These are phyloP conservation scores for Phytopythium litorale DNA, from an alignment of 352 stramenopile species.

Conservation along the genomic window DNA sequence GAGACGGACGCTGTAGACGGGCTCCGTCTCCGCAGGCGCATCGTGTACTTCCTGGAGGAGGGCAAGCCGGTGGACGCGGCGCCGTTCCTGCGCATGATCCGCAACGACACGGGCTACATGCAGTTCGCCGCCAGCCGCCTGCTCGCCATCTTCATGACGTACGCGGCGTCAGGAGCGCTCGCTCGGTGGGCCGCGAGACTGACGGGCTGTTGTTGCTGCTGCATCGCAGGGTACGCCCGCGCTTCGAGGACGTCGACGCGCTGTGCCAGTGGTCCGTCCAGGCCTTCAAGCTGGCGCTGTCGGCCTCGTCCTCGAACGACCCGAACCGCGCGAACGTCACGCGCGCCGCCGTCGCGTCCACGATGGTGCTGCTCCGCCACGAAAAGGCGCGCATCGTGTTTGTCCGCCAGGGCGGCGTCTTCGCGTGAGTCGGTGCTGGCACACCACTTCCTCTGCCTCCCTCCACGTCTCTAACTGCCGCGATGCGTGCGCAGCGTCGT, in stretches of 20 bases:
- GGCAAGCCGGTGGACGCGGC: slow-evolving; percentile 70
- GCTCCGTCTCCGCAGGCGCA: slow-evolving; percentile 71
- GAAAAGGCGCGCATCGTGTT: slow-evolving; percentile 89
- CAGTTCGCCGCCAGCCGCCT: slow-evolving; percentile 79
- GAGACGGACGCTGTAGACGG: slow-evolving; percentile 36
- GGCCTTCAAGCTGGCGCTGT: slow-evolving; percentile 58
- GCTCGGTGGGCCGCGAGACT: background rate
- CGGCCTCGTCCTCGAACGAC: slow-evolving; percentile 52
- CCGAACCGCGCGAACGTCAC: slow-evolving; percentile 69
- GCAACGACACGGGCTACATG: slow-evolving; percentile 82
- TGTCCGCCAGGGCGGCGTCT: slow-evolving; percentile 87
- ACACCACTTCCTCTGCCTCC: background rate
- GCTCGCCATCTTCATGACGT: slow-evolving; percentile 85
- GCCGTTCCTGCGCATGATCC: slow-evolving; percentile 79
- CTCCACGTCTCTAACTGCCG: background rate
- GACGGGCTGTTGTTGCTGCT: background rate
- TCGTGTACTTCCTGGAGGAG: slow-evolving; percentile 75
- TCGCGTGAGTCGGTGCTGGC: slow-evolving; percentile 54
- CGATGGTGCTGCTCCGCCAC: slow-evolving; percentile 91
- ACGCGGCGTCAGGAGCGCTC: slow-evolving; percentile 5
- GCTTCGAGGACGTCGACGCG: slow-evolving; percentile 75
- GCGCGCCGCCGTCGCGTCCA: slow-evolving; percentile 84
- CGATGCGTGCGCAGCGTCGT: slow-evolving; percentile 37
- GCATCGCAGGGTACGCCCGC: slow-evolving; percentile 50
- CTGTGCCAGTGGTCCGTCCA: slow-evolving; percentile 78